Conservation (phyloP, 2,329 filamentous ascomycete species). For the Talaromyces sp. region DNA sequence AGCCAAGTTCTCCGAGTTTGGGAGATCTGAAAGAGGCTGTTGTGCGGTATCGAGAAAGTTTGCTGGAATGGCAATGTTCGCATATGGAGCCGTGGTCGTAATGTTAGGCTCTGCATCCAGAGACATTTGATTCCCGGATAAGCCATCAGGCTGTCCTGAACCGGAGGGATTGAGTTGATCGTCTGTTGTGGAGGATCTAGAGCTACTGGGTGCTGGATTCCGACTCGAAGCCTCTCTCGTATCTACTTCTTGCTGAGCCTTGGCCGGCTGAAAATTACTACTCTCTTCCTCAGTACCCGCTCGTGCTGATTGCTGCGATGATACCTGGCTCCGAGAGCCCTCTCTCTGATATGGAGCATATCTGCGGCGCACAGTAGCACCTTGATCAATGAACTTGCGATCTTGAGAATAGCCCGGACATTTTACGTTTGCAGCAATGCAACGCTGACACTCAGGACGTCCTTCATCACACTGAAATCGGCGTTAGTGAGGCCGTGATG, state of each 20-base stretch:
- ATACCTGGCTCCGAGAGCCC: neutral
- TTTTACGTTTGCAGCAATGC: conserved; percentile 35
- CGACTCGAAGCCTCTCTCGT: neutral
- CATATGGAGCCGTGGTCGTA: neutral
- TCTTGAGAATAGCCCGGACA: conserved; percentile 44
- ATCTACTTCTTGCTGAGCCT: neutral
- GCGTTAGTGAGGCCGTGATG: neutral
- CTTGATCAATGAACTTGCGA: conserved; percentile 45
- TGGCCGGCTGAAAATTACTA: neutral
- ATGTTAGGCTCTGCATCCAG: neutral
- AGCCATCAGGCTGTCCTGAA: neutral
- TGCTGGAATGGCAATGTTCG: neutral
- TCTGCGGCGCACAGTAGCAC: conserved; percentile 38
- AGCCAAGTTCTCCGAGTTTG: neutral
- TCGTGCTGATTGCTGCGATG: neutral
- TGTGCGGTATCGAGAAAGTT: neutral
- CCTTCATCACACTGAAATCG: conserved; percentile 38
- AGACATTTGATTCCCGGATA: neutral
- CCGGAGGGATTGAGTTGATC: neutral
- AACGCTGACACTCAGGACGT: conserved; percentile 39
- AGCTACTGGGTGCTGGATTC: neutral
- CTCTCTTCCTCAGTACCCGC: neutral
- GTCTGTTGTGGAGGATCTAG: neutral
- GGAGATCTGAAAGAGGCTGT: neutral
- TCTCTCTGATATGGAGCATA: conserved; percentile 39